These are phyloP conservation scores for Plectosphaerella cucumerina DNA, from an alignment of 2,329 filamentous ascomycete species.

Conservation along the genomic window DNA sequence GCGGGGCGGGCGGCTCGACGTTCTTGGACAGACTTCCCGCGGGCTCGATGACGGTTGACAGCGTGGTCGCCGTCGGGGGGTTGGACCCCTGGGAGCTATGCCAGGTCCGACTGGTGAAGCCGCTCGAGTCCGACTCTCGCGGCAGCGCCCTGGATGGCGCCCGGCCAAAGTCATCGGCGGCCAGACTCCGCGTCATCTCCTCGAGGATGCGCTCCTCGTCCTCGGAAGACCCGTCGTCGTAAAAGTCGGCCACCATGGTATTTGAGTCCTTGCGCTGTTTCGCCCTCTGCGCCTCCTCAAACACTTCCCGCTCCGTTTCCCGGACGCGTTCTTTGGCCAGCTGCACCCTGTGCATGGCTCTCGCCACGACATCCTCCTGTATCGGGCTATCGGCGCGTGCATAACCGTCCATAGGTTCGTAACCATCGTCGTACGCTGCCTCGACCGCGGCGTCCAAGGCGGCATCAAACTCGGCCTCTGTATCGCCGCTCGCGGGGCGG, in stretches of 20 bases:
- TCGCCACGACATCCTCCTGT: constrained; percentile 43
- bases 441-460: constrained; percentile 94
- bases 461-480: constrained; percentile 88
- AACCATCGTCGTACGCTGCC: constrained; percentile 89
- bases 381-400: constrained; percentile 2
- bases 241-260: constrained; percentile 46
- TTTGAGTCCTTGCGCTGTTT: constrained; percentile 67
- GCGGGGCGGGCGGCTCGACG: constrained; percentile 34
- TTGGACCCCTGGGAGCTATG: constrained; percentile 63
- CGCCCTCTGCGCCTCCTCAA: constrained; percentile 33
- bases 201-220: constrained; percentile 79
- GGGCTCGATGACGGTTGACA: constrained; percentile 9
- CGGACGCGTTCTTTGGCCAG: constrained; percentile 71
- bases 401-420: constrained; percentile 62
- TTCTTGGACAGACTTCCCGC: constrained; percentile 17
- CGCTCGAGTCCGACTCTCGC: constrained; percentile 76
- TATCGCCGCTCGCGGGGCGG: constrained; percentile 63
- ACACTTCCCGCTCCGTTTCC: constrained; percentile 68
- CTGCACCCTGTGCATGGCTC: constrained; percentile 64
- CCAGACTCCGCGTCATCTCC: constrained; percentile 81
- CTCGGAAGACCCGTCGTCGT: constrained; percentile 60
- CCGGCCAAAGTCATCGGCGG: constrained; percentile 67
- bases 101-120: constrained; percentile 73
- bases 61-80: constrained; percentile 39
- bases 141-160: constrained; percentile 2